Conservation (phyloP, 768 basidiomycete genomes). For the Kwoniella sp. region DNA sequence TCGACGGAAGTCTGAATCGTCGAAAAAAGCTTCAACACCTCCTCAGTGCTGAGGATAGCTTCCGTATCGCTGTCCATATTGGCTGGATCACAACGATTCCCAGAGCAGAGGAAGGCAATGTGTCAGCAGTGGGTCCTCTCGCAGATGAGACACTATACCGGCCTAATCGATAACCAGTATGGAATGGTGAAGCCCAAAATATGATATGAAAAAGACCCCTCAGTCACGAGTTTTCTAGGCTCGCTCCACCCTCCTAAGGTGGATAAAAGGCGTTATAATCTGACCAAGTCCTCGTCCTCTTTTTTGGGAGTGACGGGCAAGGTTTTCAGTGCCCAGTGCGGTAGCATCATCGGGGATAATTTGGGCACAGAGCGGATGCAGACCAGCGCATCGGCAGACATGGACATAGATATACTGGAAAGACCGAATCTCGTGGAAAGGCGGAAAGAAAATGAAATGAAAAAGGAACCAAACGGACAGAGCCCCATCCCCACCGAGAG, state of each 20-base stretch:
- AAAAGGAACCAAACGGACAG: no score
- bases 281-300: slow-evolving; percentile 20
- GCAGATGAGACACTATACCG: no score
- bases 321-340: slow-evolving; percentile 56
- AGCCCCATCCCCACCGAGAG: no score
- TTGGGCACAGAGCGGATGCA: no score
- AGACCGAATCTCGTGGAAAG: no score
- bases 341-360: slow-evolving; percentile 42
- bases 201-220: slow-evolving; percentile 25
- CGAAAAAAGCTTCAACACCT: slow-evolving; percentile 23
- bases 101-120: not conserved
- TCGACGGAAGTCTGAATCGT: slow-evolving; percentile 35
- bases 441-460: no score
- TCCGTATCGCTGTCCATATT: slow-evolving; percentile 25
- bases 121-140: no score
- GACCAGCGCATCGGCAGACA: not conserved
- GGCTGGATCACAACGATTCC: not conserved
- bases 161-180: no score
- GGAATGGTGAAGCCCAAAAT: not conserved
- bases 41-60: slow-evolving; percentile 19
- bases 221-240: slow-evolving; percentile 58
- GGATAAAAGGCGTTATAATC: slow-evolving; percentile 50
- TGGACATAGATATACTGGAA: no score
- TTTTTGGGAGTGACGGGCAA: slow-evolving; percentile 22
- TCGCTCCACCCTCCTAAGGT: slow-evolving; percentile 53